These are phyloP conservation scores for Suhomyces emberorum DNA, from an alignment of 805 yeast genomes.

Conservation along the genomic window DNA sequence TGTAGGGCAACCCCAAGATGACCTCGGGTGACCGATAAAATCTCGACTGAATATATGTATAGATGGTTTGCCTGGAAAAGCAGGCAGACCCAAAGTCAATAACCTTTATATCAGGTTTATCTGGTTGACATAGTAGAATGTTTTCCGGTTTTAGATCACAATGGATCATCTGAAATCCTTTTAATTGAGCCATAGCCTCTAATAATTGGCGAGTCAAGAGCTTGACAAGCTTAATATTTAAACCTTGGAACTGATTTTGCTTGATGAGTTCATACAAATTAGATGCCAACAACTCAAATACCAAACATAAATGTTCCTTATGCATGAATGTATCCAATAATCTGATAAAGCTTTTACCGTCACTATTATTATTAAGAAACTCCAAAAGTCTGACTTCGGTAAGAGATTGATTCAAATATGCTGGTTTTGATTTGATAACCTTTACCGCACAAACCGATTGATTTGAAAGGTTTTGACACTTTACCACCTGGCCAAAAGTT, in stretches of 20 bases:
- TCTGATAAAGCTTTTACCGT: slow-evolving; percentile 71
- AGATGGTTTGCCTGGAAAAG: slow-evolving; percentile 83
- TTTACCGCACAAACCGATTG: slow-evolving; percentile 92
- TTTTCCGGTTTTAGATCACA: slow-evolving; percentile 98
- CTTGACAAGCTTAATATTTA: slow-evolving; percentile 74
- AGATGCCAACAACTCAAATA: slow-evolving; percentile 83
- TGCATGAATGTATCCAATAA: slow-evolving; percentile 88
- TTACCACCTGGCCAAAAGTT: slow-evolving; percentile 97
- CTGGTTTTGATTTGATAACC: slow-evolving; percentile 88
- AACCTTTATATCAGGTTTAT: slow-evolving; percentile 81
- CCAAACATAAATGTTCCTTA: slow-evolving; percentile 88
- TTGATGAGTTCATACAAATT: slow-evolving; percentile 87
- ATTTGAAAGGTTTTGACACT: slow-evolving; percentile 76
- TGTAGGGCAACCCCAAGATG: slow-evolving; percentile 84
- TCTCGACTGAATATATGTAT: slow-evolving; percentile 88
- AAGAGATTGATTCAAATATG: slow-evolving; percentile 84
- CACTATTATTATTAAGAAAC: slow-evolving; percentile 62
- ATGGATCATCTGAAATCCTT: slow-evolving; percentile 82
- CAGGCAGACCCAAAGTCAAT: slow-evolving; percentile 97
- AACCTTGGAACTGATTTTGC: slow-evolving; percentile 91
- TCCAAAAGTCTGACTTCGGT: slow-evolving; percentile 88
- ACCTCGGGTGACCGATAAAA: slow-evolving; percentile 96
- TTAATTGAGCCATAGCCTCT: slow-evolving; percentile 76
- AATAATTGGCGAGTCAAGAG: slow-evolving; percentile 76
- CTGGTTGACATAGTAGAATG: slow-evolving; percentile 73